Evolutionary conservation across 2,329 filamentous ascomycete genomes (phyloP), one percentile per base, ranked within the genome.

Genomic region (Hypoxylon sp.): DNA sequence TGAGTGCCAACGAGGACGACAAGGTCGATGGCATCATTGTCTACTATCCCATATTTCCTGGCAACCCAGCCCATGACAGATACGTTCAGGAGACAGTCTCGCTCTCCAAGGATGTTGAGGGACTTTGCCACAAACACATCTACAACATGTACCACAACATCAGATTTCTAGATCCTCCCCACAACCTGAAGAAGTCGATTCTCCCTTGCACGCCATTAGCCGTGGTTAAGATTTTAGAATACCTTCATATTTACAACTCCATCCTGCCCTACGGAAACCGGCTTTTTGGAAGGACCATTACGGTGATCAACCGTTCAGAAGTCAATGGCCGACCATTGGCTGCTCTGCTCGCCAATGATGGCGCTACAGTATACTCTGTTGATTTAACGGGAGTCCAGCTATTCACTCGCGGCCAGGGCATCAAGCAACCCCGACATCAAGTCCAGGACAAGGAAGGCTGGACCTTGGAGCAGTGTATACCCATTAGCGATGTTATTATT

Each of bases 101-200:
- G 63, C 87, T 97, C 47, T 83, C 88, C 80, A 98, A 99, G 82
- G 96, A 99, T 77, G 95, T 99, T 72, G 96, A 99, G 81, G 96
- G 96, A 37, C 89, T 99, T 65, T 94, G 92, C 75, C 95, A 98
- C 82, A 91, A 91, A 78, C 94, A 98, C 83, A 92, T 98, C 78
- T 94, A 95, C 88, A 99, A 99, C 87, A 98, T 99, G 94, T 99
- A 98, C 83, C 93, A 98, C 85, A 99, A 99, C 83, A 89, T 97
- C 76, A 93, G 96, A 72, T 98, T 94, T 84, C 86, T 99, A 63
- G 96, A 99, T 81, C 84, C 90, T 24, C 91, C 91, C 3, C 81
- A 86, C 47, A 92, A 94, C 80, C 86, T 84, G 65, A 92, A 93
- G 80, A 98, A 99, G 84, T 97, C 92, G 53, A 93, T 98, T 72